Evolutionary conservation across 1,139 yeast species (phyloP).

Genomic region (Meyerozyma guilliermondii): DNA sequence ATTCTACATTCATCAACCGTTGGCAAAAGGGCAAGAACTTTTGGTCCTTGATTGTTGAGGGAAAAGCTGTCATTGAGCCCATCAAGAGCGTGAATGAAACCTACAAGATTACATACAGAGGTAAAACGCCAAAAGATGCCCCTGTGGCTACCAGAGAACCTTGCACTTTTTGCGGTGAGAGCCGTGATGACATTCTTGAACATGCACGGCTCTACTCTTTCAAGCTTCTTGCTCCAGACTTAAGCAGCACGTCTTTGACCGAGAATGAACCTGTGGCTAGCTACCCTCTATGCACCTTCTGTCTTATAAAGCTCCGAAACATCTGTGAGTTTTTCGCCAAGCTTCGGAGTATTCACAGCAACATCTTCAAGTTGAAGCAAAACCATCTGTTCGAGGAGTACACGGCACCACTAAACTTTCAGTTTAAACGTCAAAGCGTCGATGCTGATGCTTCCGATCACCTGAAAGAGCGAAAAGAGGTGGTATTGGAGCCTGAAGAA

Average conservation of each 20-base stretch:
- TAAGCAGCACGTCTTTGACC: constrained; percentile 5
- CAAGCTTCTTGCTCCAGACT: constrained; percentile 33
- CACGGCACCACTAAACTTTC: constrained; percentile 12
- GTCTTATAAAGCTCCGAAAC: constrained; percentile 73
- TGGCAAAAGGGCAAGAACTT: constrained; percentile 50
- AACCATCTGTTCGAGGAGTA: constrained; percentile 20
- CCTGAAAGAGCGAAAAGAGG: constrained; percentile 5
- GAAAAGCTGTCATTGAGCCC: constrained; percentile 81
- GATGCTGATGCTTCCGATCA: constrained; percentile 1
- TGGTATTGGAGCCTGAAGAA: constrained; percentile 11
- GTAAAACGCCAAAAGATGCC: constrained; percentile 7
- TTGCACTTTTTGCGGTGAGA: constrained; percentile 82
- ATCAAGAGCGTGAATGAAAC: constrained; percentile 78
- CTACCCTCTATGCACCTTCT: constrained; percentile 81
- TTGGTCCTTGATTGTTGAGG: constrained; percentile 68
- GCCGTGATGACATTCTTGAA: constrained; percentile 60
- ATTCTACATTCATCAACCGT: constrained; percentile 35
- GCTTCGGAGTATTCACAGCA: constrained; percentile 56
- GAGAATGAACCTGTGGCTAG: constrained; percentile 24
- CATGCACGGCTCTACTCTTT: constrained; percentile 75
- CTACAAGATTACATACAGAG: constrained; percentile 35
- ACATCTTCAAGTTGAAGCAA: constrained; percentile 36
- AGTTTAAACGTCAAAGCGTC: constrained; percentile 16
- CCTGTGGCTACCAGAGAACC: constrained; percentile 63
- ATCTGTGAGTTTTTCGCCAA: constrained; percentile 77